phyloP scores from a whole-genome alignment of 192 early-diverging fungal genomes.

The Allomyces javanicus region DNA sequence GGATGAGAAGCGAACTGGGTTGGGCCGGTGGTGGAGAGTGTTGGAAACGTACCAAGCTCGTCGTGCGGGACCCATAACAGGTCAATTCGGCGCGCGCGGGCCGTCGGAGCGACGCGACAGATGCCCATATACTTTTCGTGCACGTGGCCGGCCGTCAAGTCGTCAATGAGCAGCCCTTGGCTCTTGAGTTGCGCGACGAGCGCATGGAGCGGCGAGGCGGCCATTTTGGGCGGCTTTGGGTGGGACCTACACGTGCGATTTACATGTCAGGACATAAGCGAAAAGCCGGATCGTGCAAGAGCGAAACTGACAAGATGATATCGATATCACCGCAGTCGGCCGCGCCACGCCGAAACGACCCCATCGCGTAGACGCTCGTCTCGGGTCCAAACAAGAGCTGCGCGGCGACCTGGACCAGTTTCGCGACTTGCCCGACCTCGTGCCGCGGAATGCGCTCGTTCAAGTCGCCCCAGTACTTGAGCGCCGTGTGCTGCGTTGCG shows the following conservation, averaged over 20 bases:
- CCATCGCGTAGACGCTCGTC: neutral
- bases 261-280: too few species aligned
- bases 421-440: neutral
- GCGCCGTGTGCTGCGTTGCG: neutral
- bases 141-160: too few species aligned
- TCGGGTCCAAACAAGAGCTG: neutral
- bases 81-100: neutral
- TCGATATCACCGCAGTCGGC: neutral
- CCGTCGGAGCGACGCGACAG: neutral
- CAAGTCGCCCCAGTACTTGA: neutral
- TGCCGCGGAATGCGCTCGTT: neutral
- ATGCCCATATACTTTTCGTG: too few species aligned
- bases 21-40: too few species aligned
- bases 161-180: too few species aligned
- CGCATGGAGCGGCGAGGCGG: too few species aligned
- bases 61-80: neutral
- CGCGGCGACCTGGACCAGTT: neutral
- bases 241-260: too few species aligned
- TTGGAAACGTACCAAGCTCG: neutral
- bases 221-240: too few species aligned
- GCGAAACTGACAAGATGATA: neutral
- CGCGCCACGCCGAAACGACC: neutral
- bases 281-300: too few species aligned
- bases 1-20: too few species aligned
- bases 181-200: too few species aligned